Evolutionary conservation across 2,329 filamentous ascomycete species (phyloP).

Genomic region (Pseudohalonectria lignicola): DNA sequence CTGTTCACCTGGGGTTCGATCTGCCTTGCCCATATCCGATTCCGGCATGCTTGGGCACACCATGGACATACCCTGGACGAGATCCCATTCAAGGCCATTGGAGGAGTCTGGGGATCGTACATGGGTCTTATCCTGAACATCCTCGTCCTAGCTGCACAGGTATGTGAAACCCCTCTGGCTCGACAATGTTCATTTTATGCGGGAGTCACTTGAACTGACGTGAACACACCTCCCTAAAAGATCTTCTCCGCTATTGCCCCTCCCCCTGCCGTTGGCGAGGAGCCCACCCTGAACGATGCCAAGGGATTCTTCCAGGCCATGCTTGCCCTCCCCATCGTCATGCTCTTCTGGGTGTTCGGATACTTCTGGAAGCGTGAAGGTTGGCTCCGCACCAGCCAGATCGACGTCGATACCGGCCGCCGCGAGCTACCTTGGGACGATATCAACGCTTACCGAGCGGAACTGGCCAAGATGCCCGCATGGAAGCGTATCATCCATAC

Average conservation of each 20-base stretch:
- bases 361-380: slow-evolving; percentile 54
- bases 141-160: slow-evolving; percentile 43
- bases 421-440: slow-evolving; percentile 50
- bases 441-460: slow-evolving; percentile 7
- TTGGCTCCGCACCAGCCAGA: slow-evolving; percentile 45
- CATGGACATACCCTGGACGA: slow-evolving; percentile 55
- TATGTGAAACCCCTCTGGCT: no score
- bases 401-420: slow-evolving; percentile 56
- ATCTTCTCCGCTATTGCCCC: slow-evolving; percentile 30
- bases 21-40: slow-evolving; percentile 58
- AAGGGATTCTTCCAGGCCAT: slow-evolving; percentile 42
- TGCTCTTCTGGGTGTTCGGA: slow-evolving; percentile 41
- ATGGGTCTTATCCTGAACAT: slow-evolving; percentile 48
- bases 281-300: slow-evolving; percentile 19
- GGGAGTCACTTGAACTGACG: slow-evolving; percentile 10
- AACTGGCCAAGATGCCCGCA: slow-evolving; percentile 7
- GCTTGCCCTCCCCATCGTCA: slow-evolving; percentile 41
- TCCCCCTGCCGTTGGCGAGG: slow-evolving; percentile 9
- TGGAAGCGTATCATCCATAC: slow-evolving; percentile 6
- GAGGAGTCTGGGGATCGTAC: slow-evolving; percentile 54
- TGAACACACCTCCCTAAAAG: slow-evolving; percentile 2
- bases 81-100: slow-evolving; percentile 52
- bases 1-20: slow-evolving; percentile 63
- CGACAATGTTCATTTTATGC: background rate
- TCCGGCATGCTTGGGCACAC: slow-evolving; percentile 51